Percentiles rank a stretch among this genome's conserved stretches.
Evolutionary conservation across 163 green algal genomes (phyloP).

Genomic region (Coccomyxa subellipsoidea): DNA sequence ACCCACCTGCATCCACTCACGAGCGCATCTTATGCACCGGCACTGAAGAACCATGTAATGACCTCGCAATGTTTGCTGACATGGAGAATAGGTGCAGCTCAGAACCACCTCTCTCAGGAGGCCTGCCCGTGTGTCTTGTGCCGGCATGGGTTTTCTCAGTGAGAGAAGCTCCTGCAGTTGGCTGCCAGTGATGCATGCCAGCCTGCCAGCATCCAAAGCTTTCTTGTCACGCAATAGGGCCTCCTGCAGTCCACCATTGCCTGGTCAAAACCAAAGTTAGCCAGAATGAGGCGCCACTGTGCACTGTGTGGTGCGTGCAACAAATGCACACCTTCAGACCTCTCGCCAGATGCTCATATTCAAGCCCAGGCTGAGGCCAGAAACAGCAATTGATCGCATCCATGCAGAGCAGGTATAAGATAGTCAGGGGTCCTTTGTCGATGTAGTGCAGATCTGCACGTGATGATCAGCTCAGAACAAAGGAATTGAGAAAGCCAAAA

Average conservation of each 20-base stretch:
- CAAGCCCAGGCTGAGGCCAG: conserved; percentile 67
- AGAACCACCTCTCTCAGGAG: conserved; percentile 75
- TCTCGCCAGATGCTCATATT: conserved; percentile 53
- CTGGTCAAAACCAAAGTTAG: no score
- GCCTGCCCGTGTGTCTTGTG: conserved; percentile 75
- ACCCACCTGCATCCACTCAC: conserved; percentile 57
- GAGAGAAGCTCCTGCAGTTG: conserved; percentile 44
- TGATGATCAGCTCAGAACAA: no score
- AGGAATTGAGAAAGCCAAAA: no score
- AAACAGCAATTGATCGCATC: conserved; percentile 98
- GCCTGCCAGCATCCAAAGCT: conserved; percentile 41
- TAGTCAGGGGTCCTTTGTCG: conserved; percentile 49
- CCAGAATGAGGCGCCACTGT: no score
- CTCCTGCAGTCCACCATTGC: no score
- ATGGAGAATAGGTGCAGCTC: not conserved
- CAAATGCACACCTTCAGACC: conserved; percentile 33
- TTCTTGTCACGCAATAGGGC: conserved; percentile 44
- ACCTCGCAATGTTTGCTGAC: no score
- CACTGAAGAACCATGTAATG: no score
- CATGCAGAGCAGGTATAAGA: conserved; percentile 85
- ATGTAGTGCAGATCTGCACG: conserved; percentile 58
- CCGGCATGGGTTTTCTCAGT: conserved; percentile 57
- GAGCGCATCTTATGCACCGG: not conserved
- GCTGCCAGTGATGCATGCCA: conserved; percentile 32
- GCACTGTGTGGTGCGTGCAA: no score